Conservation (phyloP, 208 protist genomes). For the Crithidia acanthocephali region DNA sequence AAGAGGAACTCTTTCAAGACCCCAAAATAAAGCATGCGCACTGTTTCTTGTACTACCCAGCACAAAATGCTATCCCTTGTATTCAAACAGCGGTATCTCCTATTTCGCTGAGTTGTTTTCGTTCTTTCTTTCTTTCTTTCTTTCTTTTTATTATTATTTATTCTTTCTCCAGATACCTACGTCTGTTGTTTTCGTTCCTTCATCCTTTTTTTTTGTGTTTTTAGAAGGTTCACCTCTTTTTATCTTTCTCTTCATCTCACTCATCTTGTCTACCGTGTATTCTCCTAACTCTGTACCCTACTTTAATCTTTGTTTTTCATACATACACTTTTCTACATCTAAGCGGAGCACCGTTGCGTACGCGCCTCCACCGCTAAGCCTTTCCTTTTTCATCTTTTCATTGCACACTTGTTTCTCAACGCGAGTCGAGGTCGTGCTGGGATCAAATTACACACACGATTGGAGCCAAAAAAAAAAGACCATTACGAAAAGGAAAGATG, state of each 20-base stretch:
- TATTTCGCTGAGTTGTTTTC: neutral
- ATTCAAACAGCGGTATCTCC: neutral
- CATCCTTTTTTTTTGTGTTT: constrained; percentile 17
- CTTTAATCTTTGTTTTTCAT: constrained; percentile 13
- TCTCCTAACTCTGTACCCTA: constrained; percentile 22
- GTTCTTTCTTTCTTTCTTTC: neutral
- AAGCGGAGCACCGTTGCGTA: neutral
- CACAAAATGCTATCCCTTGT: neutral
- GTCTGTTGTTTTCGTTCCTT: neutral
- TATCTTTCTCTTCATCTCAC: neutral
- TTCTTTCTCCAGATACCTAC: neutral
- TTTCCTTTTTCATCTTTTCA: neutral
- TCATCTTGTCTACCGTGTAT: constrained; percentile 3
- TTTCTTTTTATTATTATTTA: constrained; percentile 4
- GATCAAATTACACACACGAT: no score
- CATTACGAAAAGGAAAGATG: no score
- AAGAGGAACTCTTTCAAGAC: neutral
- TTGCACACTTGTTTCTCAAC: constrained; percentile 2
- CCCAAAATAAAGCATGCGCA: neutral
- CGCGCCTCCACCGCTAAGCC: neutral
- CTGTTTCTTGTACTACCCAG: neutral
- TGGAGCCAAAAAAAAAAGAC: neutral
- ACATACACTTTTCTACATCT: constrained; percentile 3
- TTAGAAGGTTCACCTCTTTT: constrained; percentile 11
- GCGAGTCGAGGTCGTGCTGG: neutral